A percentile compares a stretch with the other conserved stretches of the same genome.
Conservation (phyloP, 179 eudicot species). For the Silene noctiflora region DNA sequence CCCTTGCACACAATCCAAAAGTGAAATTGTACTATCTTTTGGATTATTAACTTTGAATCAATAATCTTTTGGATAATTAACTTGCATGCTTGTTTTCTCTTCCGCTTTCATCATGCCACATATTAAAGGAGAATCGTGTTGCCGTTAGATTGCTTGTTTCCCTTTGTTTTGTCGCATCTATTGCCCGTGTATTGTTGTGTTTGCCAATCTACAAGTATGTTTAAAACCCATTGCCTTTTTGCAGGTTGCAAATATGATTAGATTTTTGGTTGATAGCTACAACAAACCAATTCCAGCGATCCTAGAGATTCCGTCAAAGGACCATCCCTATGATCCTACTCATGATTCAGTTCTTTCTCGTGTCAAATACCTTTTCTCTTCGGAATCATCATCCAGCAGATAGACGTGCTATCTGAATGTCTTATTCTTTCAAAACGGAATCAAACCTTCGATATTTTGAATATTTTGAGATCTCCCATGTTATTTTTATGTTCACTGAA, state of each 20-base stretch:
- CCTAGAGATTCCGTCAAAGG: conserved; percentile 94
- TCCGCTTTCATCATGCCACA: too few relatives aligned
- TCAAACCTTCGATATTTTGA: conserved; percentile 10
- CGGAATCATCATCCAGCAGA: conserved; percentile 74
- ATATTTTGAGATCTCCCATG: conserved; percentile 12
- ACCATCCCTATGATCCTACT: conserved; percentile 91
- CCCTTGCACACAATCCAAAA: too few relatives aligned
- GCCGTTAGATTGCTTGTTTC: too few relatives aligned
- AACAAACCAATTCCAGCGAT: conserved; percentile 93
- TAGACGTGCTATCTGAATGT: conserved; percentile 20
- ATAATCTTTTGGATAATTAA: too few relatives aligned
- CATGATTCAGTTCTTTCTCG: conserved; percentile 93
- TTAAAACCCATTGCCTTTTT: neutral
- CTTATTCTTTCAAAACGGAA: conserved; percentile 7
- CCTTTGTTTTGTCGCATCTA: too few relatives aligned
- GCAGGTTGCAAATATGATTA: conserved; percentile 94
- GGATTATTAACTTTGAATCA: too few relatives aligned
- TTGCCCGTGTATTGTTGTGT: too few relatives aligned
- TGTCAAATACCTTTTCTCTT: conserved; percentile 76
- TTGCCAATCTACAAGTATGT: neutral
- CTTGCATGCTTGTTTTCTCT: too few relatives aligned
- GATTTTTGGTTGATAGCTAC: conserved; percentile 90
- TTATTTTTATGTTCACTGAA: conserved; percentile 17
- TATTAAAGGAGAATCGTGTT: too few relatives aligned
- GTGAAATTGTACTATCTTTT: too few relatives aligned